These are phyloP conservation scores for Sungouiozyma intestinalis DNA, from an alignment of 805 yeast species.

Conservation along the genomic window DNA sequence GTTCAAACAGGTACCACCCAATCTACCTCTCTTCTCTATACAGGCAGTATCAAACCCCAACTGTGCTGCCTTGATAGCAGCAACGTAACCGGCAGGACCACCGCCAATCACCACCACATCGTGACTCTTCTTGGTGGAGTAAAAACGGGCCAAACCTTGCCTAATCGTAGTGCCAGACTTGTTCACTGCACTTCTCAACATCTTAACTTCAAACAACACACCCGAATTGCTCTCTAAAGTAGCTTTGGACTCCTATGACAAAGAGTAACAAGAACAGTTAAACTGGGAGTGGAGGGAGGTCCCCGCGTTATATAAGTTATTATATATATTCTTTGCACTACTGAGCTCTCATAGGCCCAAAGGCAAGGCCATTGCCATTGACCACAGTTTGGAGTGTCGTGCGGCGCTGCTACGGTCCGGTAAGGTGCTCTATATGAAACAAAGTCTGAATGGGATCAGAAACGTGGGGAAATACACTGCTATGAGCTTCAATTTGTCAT, in stretches of 20 bases:
- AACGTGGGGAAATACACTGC: constrained; percentile 24
- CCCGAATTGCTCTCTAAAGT: too few relatives aligned
- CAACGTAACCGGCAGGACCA: constrained; percentile 99
- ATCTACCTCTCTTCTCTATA: constrained; percentile 88
- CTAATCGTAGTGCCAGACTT: background rate
- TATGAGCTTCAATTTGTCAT: constrained; percentile 16
- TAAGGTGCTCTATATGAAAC: constrained; percentile 7
- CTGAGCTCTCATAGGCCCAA: too few relatives aligned
- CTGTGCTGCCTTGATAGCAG: constrained; percentile 98
- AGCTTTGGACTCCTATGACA: too few relatives aligned
- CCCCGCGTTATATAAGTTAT: background rate
- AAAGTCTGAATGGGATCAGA: constrained; percentile 21
- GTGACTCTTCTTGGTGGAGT: constrained; percentile 40
- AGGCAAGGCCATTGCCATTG: too few relatives aligned
- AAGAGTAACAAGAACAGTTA: too few relatives aligned
- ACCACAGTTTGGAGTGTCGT: too few relatives aligned
- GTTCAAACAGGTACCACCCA: constrained; percentile 98
- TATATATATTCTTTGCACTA: too few relatives aligned
- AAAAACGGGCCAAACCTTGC: constrained; percentile 1
- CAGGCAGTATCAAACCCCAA: constrained; percentile 91
- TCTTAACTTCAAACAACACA: constrained; percentile 1
- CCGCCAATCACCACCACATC: constrained; percentile 96
- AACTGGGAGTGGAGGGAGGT: too few relatives aligned
- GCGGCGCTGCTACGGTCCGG: too few relatives aligned
- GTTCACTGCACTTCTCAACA: constrained; percentile 11